Base-by-base conservation (phyloP, 1,139 yeast species). In the Saccharomyces hybrid region DNA sequence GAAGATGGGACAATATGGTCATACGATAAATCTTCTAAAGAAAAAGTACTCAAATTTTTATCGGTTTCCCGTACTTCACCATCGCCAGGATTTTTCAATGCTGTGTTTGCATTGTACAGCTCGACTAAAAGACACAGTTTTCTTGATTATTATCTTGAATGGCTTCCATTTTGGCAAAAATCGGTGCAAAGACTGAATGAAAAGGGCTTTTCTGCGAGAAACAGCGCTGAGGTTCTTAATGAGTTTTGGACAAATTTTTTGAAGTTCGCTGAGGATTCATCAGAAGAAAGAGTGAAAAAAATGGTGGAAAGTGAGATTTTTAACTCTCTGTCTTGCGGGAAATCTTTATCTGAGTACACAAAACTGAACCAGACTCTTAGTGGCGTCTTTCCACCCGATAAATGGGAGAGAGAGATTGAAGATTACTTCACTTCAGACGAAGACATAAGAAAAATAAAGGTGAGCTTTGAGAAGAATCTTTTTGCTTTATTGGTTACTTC, bases 51-150 rank as follows among this genome's bases (percentile, higher is more conserved):
- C 1, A 76, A 71, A 0, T 77, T 82, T 57, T 63, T 85, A 31
- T 70, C 72, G 14, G 57, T 81, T 14, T 86, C 89, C 0, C 76
- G 79, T 3, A 75, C 84, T 52, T 75, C 75, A 54, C 81, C 84
- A 60, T 73, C 74, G 47, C 77, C 83, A 0, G 59, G 71, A 0
- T 84, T 82, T 62, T 85, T 78, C 61, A 60, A 59, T 4, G 53
- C 67, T 9, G 55, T 77, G 11, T 62, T 49, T 46, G 28, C 47
- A 6, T 55, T 68, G n/a, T 62, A 55, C 31, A 41, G 52, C 19
- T 49, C 54, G 8, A 57, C 61, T 0, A 41, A 51, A 1, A n/a
- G 52, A 0, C 54, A 57, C 8, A 52, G 50, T 5, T 26, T 65
- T 1, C 47, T 66, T 9, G 59, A 62, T 42, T 49, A 53, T 19